A percentile compares a stretch with the other conserved stretches of the same genome.
phyloP scores from a whole-genome alignment of 192 early-diverging fungal species.

The Entomortierella lignicola region DNA sequence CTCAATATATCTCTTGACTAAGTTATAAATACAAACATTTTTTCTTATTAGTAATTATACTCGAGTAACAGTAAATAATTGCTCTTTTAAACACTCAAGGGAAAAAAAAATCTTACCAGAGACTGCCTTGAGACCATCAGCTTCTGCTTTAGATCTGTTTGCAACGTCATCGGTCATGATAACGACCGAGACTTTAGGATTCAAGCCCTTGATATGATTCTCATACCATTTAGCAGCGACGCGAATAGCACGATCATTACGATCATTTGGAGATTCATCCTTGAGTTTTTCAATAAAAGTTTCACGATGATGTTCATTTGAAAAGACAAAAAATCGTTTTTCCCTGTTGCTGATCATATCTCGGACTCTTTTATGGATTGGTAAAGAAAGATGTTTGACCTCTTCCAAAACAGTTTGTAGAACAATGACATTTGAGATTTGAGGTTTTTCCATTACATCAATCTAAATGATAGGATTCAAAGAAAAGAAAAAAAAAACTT shows the following conservation, averaged over 20 bases:
- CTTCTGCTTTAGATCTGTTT: constrained; percentile 78
- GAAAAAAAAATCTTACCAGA: constrained; percentile 59
- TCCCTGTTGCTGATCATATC: constrained; percentile 75
- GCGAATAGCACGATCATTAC: constrained; percentile 96
- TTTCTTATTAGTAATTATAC: not conserved
- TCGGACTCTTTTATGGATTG: constrained; percentile 85
- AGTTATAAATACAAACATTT: not conserved
- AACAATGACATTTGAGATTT: constrained; percentile 91
- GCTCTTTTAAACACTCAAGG: not conserved
- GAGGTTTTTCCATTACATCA: constrained; percentile 91
- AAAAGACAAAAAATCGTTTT: constrained; percentile 93
- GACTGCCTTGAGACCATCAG: constrained; percentile 72
- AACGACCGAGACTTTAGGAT: constrained; percentile 65
- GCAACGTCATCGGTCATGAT: constrained; percentile 92
- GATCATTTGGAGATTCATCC: constrained; percentile 92
- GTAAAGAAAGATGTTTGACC: constrained; percentile 81
- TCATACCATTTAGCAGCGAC: constrained; percentile 87
- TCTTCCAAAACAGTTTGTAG: constrained; percentile 96
- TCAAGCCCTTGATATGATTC: constrained; percentile 68
- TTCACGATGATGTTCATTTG: constrained; percentile 93
- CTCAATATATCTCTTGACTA: constrained; percentile 83
- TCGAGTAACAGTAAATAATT: not conserved
- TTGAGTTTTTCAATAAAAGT: constrained; percentile 86
- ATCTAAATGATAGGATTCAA: constrained; percentile 66
- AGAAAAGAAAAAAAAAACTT: too few species aligned